Percentiles rank a stretch among this genome's conserved stretches.
Conservation (phyloP, 805 yeast species). For the Teunomyces tritomae region DNA sequence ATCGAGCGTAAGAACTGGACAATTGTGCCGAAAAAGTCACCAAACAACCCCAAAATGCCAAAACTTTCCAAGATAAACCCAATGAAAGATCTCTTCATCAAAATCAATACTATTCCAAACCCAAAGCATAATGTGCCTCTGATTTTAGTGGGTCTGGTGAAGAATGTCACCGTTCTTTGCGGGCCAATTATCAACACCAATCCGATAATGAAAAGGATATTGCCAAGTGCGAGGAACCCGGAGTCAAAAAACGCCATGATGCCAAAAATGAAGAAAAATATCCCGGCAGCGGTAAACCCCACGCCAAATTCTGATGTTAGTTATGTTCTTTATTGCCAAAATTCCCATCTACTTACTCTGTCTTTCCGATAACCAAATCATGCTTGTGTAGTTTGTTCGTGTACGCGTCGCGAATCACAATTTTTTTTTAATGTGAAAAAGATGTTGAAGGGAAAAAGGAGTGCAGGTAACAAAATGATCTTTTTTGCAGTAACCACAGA, state of each 20-base stretch:
- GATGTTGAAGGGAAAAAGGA: too few species aligned
- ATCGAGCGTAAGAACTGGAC: conserved; percentile 82
- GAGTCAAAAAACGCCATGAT: conserved; percentile 84
- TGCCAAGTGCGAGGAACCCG: conserved; percentile 86
- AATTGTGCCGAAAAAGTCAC: conserved; percentile 88
- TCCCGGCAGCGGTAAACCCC: conserved; percentile 85
- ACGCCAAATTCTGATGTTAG: conserved; percentile 76
- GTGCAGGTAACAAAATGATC: too few species aligned
- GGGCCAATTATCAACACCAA: conserved; percentile 84
- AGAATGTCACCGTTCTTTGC: conserved; percentile 75
- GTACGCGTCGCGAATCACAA: background rate
- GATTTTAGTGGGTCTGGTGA: conserved; percentile 81
- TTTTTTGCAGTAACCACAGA: too few species aligned
- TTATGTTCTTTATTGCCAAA: conserved; percentile 2
- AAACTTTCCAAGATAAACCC: conserved; percentile 84
- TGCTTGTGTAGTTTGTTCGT: conserved; percentile 10
- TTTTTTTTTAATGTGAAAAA: background rate
- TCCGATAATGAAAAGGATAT: conserved; percentile 77
- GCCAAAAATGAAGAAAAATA: conserved; percentile 76
- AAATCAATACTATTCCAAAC: conserved; percentile 71
- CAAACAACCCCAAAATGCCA: conserved; percentile 90
- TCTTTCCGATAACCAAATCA: conserved; percentile 74
- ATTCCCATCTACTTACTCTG: conserved; percentile 53
- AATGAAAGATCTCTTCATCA: conserved; percentile 70
- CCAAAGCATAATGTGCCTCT: conserved; percentile 82